Conservation (phyloP, 1,284 basidiomycete genomes). For the Microbotryum silenes-acaulis region DNA sequence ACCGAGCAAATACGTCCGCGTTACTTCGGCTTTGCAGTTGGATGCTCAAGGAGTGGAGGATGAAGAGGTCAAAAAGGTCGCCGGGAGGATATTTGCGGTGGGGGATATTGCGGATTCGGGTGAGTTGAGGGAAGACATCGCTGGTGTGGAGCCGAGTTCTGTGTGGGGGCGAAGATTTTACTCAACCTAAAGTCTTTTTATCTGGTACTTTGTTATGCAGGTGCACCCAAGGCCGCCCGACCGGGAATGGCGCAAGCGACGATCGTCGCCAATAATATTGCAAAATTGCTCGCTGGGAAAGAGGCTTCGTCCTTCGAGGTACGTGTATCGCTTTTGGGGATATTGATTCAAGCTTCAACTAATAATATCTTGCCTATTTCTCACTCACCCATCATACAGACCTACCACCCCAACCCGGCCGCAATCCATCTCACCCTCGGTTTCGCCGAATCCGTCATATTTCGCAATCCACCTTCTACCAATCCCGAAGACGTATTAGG, state of each 20-base stretch:
- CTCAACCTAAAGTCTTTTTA: too few species aligned
- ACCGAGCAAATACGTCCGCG: slow-evolving; percentile 21
- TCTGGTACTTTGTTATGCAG: slow-evolving; percentile 40
- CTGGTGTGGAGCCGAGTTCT: too few species aligned
- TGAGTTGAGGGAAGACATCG: not conserved
- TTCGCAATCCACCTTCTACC: slow-evolving; percentile 20
- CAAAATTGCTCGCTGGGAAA: slow-evolving; percentile 35
- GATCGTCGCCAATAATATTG: slow-evolving; percentile 39
- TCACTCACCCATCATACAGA: not conserved
- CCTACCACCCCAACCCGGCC: slow-evolving; percentile 18
- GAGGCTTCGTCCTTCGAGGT: not conserved
- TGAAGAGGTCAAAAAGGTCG: slow-evolving; percentile 34
- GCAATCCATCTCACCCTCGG: slow-evolving; percentile 34
- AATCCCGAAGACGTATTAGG: not conserved
- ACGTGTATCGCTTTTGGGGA: not conserved
- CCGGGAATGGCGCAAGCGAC: slow-evolving; percentile 37
- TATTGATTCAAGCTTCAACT: too few species aligned
- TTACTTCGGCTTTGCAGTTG: slow-evolving; percentile 20
- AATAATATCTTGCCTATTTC: too few species aligned
- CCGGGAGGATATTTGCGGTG: slow-evolving; percentile 57
- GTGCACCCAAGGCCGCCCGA: slow-evolving; percentile 54
- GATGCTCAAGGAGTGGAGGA: slow-evolving; percentile 43
- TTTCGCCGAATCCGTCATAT: slow-evolving; percentile 24
- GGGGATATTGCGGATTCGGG: slow-evolving; percentile 56
- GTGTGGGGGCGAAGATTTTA: too few species aligned